Evolutionary conservation across 768 basidiomycete genomes (phyloP), one percentile per base, ranked within the genome.

Genomic region (Inosperma sp.): DNA sequence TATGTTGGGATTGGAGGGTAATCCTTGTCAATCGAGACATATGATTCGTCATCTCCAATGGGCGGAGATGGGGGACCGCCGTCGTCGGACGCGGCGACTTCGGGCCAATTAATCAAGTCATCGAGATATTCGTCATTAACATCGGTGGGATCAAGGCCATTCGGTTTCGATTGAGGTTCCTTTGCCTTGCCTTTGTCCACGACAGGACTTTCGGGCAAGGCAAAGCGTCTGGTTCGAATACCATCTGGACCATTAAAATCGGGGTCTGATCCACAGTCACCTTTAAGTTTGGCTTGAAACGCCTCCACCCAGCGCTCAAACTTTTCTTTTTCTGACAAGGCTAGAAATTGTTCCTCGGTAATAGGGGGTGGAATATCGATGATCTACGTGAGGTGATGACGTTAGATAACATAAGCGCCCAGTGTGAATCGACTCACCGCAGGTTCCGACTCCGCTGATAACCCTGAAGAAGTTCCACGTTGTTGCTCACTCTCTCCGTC

Each of bases 71-170:
- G 43, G 22, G 44, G 40, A 27, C 34, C 42, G 8, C 36, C 48
- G 25, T 30, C 29, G 12, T 51, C 57, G 35, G 45, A 41, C 6
- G 45, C 40, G 3, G n/a, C 40, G n/a, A 58, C 58, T 6, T 60
- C 59, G 1, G 62, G 59, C 59, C 62, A 63, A 21, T 63, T 61
- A 37, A 63, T 61, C 13, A 53, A 52, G 27, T 57, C 39, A 5
- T 57, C 50, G 3, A 44, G 14, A 39, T 51, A 13, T 5, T 53
- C 52, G 17, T 5, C 13, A 16, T n/a, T 4, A n/a, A n/a, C n/a
- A n/a, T n/a, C n/a, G n/a, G n/a, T n/a, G n/a, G n/a, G n/a, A n/a
- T n/a, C n/a, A n/a, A n/a, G n/a, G n/a, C n/a, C n/a, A n/a, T n/a
- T n/a, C n/a, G n/a, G n/a, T n/a, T n/a, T n/a, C n/a, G n/a, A n/a